Conservation (phyloP, 352 stramenopile genomes). For the Globisporangium orthogonon region DNA sequence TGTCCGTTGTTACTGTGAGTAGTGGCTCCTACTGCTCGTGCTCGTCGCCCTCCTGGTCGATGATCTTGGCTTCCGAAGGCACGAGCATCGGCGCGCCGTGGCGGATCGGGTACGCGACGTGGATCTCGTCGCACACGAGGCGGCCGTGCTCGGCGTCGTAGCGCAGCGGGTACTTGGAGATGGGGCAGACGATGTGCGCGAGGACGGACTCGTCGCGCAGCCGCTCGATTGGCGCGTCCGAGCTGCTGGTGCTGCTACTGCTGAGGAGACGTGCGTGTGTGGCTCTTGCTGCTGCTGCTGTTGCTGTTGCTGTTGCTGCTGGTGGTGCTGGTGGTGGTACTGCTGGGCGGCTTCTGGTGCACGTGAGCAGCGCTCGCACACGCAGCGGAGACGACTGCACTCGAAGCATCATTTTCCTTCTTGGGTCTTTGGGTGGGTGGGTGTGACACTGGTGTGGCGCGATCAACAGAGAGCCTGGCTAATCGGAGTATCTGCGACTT, state of each 20-base stretch:
- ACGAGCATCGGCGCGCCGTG: constrained; percentile 66
- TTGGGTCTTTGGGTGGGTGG: too few relatives aligned
- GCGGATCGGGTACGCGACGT: constrained; percentile 81
- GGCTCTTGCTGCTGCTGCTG: too few relatives aligned
- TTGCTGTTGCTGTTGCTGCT: too few relatives aligned
- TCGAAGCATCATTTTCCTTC: too few relatives aligned
- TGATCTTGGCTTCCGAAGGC: constrained; percentile 60
- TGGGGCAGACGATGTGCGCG: constrained; percentile 77
- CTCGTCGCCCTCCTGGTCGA: constrained; percentile 24
- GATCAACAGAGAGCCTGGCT: too few relatives aligned
- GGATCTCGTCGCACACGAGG: constrained; percentile 78
- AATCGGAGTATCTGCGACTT: too few relatives aligned
- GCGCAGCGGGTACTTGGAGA: constrained; percentile 79
- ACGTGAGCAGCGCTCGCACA: neutral
- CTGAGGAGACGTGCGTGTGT: neutral
- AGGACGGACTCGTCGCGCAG: constrained; percentile 64
- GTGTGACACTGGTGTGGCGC: too few relatives aligned
- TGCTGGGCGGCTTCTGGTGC: too few relatives aligned
- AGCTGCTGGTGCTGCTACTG: neutral
- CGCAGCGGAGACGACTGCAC: too few relatives aligned
- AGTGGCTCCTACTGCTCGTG: neutral
- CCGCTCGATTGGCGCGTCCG: constrained; percentile 2
- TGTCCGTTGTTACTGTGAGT: too few relatives aligned
- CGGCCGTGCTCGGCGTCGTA: constrained; percentile 53
- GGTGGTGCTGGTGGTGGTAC: too few relatives aligned